Base-by-base conservation (phyloP, 257 asterid species). In the Primulina tabacum region DNA sequence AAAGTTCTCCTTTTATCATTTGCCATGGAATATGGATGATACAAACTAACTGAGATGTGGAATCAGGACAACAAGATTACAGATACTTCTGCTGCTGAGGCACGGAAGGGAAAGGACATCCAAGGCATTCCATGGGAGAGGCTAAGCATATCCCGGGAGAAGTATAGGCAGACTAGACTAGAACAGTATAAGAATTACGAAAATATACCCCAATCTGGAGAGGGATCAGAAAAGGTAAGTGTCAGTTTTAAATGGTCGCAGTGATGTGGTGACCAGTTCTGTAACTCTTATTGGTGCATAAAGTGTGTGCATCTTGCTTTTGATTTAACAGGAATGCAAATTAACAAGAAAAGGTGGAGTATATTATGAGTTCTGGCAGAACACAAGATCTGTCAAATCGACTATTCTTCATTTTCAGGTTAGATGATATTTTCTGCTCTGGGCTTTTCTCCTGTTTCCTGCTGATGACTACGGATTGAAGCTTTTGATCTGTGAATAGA, bases 51-150 rank as follows among this genome's bases (percentile, higher is more conserved):
- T 70, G 73, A 62, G 66, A 62, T 75, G 60, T 80, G 80, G 73
- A 29, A 70, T 71, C 73, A 81, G 89, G 87, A 82, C 76, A 82
- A 78, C 62, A 75, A 78, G 82, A 82, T 82, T 14, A 80, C 86
- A 6, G 87, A 86, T 75, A 84, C 89, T 16, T 82, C 82, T 65
- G 89, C 89, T 35, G 81, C 88, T 5, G 89, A 86, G 76, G 89
- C 92, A 40, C 83, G 87, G 66, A 75, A 50, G 61, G 92, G 92
- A 67, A 86, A 82, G 76, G 92, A 86, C 74, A 86, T 86, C 66
- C 92, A 86, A 78, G 92, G 92, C 72, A 86, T 86, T 14, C 89
- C 86, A 5, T 86, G 92, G 90, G 86, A 84, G 73, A 82, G 83
- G 75, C 79, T 84, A 21, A 86, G 86, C 79, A 79, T 84, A 65